Percentiles rank a stretch among this genome's conserved stretches.
phyloP scores from a whole-genome alignment of 2,329 filamentous ascomycete genomes.

The Mycosphaerella arachidis region DNA sequence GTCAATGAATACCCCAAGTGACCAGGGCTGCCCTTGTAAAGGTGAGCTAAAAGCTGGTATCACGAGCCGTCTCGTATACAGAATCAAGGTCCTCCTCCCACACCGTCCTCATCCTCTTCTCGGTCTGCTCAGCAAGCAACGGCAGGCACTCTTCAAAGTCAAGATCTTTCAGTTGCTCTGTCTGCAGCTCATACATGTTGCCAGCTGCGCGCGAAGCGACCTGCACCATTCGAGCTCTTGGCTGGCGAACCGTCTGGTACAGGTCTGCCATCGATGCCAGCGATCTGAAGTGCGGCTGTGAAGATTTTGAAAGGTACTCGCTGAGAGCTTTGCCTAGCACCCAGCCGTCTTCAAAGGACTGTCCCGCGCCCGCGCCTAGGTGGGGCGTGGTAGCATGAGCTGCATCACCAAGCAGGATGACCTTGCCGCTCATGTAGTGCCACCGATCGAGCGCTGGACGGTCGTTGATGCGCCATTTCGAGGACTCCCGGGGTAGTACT shows the following conservation, averaged over 20 bases:
- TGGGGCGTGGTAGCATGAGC: constrained; percentile 55
- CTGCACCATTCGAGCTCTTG: constrained; percentile 34
- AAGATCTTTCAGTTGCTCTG: constrained; percentile 33
- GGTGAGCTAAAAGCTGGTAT: not conserved
- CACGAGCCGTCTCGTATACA: not conserved
- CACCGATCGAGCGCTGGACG: constrained; percentile 31
- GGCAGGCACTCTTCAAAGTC: constrained; percentile 36
- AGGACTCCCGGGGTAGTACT: constrained; percentile 22
- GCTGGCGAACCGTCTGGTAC: constrained; percentile 35
- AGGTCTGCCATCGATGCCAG: constrained; percentile 28
- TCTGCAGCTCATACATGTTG: constrained; percentile 35
- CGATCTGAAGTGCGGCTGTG: constrained; percentile 8
- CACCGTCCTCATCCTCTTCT: constrained; percentile 30
- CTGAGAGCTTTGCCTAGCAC: constrained; percentile 36
- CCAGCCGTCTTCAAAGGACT: constrained; percentile 53
- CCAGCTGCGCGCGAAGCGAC: constrained; percentile 31
- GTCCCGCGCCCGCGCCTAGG: constrained; percentile 53
- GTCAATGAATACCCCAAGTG: constrained; percentile 3
- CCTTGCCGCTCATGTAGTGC: constrained; percentile 31
- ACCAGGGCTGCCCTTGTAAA: not conserved
- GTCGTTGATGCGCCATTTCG: constrained; percentile 27
- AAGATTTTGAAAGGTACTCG: constrained; percentile 21
- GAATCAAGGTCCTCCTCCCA: not conserved
- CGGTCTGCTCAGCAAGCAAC: constrained; percentile 30
- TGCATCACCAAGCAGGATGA: constrained; percentile 52